These are phyloP conservation scores for Phytophthora cajani DNA, from an alignment of 352 stramenopile genomes.

Conservation along the genomic window DNA sequence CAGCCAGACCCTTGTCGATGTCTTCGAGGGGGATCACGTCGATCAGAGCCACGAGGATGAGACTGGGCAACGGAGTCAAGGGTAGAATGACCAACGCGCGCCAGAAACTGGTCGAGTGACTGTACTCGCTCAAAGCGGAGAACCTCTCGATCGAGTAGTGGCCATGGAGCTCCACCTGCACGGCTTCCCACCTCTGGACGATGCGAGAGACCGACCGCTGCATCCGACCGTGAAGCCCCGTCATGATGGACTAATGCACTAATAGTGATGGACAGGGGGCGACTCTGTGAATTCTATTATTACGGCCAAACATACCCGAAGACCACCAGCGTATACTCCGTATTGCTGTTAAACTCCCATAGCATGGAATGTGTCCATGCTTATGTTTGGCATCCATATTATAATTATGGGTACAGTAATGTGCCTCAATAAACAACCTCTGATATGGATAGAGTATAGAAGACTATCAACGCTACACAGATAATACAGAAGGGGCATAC, in stretches of 20 bases:
- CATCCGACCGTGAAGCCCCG: slow-evolving; percentile 2
- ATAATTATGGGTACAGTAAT: too few relatives aligned
- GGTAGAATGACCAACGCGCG: slow-evolving; percentile 6
- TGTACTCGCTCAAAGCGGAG: slow-evolving; percentile 16
- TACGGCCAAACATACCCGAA: not conserved
- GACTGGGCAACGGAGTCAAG: slow-evolving; percentile 19
- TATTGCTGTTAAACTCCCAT: too few relatives aligned
- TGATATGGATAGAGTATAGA: too few relatives aligned
- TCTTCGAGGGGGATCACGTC: slow-evolving; percentile 23
- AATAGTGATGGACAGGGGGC: too few relatives aligned
- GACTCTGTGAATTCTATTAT: not conserved
- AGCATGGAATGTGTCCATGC: too few relatives aligned
- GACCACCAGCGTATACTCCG: too few relatives aligned
- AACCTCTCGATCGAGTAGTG: slow-evolving; percentile 27
- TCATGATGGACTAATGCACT: not conserved
- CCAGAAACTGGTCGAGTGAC: slow-evolving; percentile 5
- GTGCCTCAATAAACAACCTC: too few relatives aligned
- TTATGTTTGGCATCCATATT: too few relatives aligned
- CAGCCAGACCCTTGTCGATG: slow-evolving; percentile 4
- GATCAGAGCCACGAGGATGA: slow-evolving; percentile 21
- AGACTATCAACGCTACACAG: too few relatives aligned
- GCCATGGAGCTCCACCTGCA: slow-evolving; percentile 34
- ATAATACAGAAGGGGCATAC: too few relatives aligned
- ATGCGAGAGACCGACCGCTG: slow-evolving; percentile 7
- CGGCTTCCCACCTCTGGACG: slow-evolving; percentile 28